These are phyloP conservation scores for Talaromyces nanjingensis DNA, from an alignment of 495 filamentous ascomycete genomes.

Conservation along the genomic window DNA sequence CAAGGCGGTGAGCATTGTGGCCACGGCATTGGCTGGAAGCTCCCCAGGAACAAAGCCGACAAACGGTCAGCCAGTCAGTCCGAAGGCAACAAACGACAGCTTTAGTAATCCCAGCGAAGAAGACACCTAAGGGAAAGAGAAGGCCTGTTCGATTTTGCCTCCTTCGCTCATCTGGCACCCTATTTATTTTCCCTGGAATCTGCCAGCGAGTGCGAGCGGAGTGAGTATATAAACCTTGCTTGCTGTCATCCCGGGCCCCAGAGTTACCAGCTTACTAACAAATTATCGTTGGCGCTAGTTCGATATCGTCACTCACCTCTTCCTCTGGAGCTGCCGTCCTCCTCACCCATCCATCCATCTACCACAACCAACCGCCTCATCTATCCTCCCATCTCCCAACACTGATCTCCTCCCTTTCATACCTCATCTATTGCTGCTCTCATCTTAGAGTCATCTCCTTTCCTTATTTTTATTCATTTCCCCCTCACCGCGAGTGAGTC, in stretches of 20 bases:
- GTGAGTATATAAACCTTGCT: neutral
- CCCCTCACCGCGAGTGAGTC: neutral
- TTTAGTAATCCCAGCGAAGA: neutral
- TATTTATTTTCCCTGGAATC: neutral
- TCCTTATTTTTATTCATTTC: neutral
- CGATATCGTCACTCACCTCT: slow-evolving; percentile 39
- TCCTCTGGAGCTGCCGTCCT: slow-evolving; percentile 31
- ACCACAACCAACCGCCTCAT: slow-evolving; percentile 11
- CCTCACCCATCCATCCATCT: slow-evolving; percentile 16
- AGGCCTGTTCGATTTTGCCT: neutral
- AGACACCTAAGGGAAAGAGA: neutral
- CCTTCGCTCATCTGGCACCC: neutral
- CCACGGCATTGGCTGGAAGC: neutral
- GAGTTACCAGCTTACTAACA: neutral
- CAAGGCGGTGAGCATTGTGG: neutral
- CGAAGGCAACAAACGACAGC: neutral
- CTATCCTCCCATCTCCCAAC: slow-evolving; percentile 13
- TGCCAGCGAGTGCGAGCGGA: neutral
- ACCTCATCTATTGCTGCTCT: neutral
- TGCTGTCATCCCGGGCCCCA: neutral
- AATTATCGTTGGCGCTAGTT: neutral
- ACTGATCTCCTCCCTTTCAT: slow-evolving; percentile 13
- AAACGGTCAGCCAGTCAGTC: neutral
- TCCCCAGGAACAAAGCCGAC: slow-evolving; percentile 2
- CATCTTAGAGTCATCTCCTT: neutral